These are phyloP conservation scores for Austroboletus festivus DNA, from an alignment of 768 basidiomycete genomes.

Conservation along the genomic window DNA sequence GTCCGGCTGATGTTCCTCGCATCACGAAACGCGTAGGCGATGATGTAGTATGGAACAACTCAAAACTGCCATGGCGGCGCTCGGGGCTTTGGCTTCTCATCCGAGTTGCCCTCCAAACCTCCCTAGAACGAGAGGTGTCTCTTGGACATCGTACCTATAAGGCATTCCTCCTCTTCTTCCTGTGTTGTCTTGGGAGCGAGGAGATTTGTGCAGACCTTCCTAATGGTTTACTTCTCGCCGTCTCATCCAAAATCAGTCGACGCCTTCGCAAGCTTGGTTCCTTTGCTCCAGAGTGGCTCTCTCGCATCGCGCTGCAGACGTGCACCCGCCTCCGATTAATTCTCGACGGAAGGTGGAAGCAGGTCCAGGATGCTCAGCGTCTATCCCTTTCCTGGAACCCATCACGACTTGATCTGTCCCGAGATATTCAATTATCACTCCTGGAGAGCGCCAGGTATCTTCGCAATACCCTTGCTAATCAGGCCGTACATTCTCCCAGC, in stretches of 20 bases:
- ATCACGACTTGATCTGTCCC: conserved; percentile 17
- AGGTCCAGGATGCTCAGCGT: conserved; percentile 28
- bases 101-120: not conserved
- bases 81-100: not conserved
- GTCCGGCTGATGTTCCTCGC: conserved; percentile 8
- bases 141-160: not conserved
- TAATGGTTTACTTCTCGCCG: not conserved
- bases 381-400: conserved; percentile 32
- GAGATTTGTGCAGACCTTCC: not conserved
- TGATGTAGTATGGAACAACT: conserved; percentile 4
- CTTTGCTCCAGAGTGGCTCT: not conserved
- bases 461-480: not conserved
- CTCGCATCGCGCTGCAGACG: not conserved
- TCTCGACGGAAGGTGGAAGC: conserved; percentile 35
- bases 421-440: no score
- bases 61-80: conserved; percentile 22
- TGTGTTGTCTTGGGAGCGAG: not conserved
- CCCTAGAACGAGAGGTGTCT: not conserved
- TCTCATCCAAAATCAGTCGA: not conserved
- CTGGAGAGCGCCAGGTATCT: no score
- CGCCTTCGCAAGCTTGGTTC: not conserved
- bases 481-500: no score
- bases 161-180: not conserved
- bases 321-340: conserved; percentile 8
- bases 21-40: conserved; percentile 5